A percentile compares a stretch with the other conserved stretches of the same genome.
Evolutionary conservation across 306 rosid genomes (phyloP).

Genomic region (Rosa rugosa): DNA sequence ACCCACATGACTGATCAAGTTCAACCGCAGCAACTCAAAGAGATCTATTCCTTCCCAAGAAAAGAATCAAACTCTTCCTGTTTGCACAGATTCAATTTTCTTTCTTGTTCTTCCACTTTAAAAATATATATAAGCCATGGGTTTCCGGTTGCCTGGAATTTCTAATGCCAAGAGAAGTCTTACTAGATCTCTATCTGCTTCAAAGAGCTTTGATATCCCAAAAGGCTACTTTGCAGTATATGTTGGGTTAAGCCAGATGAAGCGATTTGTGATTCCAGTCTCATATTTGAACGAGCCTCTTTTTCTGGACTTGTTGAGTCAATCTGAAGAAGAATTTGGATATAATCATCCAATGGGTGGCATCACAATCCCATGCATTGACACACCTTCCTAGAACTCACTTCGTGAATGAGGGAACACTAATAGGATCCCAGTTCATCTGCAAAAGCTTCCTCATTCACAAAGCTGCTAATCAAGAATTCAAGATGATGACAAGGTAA

Average conservation of each 20-base stretch:
- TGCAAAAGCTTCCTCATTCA: background rate
- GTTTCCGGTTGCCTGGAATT: background rate
- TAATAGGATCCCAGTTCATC: background rate
- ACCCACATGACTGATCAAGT: background rate
- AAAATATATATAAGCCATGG: background rate
- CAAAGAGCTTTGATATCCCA: constrained; percentile 28
- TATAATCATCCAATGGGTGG: constrained; percentile 53
- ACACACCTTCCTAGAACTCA: constrained; percentile 32
- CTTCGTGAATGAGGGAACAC: constrained; percentile 5
- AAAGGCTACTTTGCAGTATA: constrained; percentile 51
- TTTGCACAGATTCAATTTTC: background rate
- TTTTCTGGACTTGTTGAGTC: constrained; percentile 37
- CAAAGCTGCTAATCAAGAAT: background rate
- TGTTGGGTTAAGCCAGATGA: constrained; percentile 46
- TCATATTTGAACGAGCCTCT: constrained; percentile 40
- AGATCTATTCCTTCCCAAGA: background rate
- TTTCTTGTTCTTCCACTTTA: background rate
- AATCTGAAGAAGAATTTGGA: constrained; percentile 50
- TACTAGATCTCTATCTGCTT: background rate
- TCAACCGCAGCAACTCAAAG: background rate
- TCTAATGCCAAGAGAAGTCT: constrained; percentile 6
- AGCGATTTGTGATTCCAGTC: constrained; percentile 34
- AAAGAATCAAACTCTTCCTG: background rate
- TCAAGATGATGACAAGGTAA: background rate
- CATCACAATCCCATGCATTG: constrained; percentile 48